Percentiles rank a stretch among this genome's conserved stretches.
Evolutionary conservation across 2,329 filamentous ascomycete genomes (phyloP).

Genomic region (Paraconiothyrium sp.): DNA sequence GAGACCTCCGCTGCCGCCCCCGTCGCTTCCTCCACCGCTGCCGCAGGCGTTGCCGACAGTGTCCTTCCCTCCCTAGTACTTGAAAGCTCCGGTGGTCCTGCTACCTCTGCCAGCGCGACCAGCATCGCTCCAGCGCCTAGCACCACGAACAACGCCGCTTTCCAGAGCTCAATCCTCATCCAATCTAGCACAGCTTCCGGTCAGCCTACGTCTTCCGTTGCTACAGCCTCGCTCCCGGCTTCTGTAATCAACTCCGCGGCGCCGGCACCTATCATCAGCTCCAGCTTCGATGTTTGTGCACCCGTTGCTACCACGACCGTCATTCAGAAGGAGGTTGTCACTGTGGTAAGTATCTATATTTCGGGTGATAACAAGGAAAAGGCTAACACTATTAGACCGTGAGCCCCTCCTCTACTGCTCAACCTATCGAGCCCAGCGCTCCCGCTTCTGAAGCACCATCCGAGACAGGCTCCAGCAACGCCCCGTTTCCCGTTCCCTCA

Average conservation of each 20-base stretch:
- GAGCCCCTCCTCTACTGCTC: neutral
- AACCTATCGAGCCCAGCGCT: slow-evolving; percentile 2
- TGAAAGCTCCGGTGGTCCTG: slow-evolving; percentile 30
- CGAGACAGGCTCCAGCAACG: neutral
- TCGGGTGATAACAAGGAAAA: neutral
- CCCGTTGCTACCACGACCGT: slow-evolving; percentile 1
- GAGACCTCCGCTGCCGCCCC: slow-evolving; percentile 18
- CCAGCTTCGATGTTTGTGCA: slow-evolving; percentile 7
- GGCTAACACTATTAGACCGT: slow-evolving; percentile 1
- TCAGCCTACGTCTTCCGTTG: slow-evolving; percentile 6
- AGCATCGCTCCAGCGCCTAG: neutral
- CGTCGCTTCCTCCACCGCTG: slow-evolving; percentile 14
- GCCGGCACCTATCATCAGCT: slow-evolving; percentile 8
- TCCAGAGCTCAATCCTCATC: slow-evolving; percentile 12
- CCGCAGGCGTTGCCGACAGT: slow-evolving; percentile 4
- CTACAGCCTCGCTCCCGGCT: slow-evolving; percentile 2
- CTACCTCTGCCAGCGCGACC: slow-evolving; percentile 20
- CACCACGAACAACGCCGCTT: neutral
- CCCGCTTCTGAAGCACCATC: neutral
- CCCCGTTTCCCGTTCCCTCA: slow-evolving; percentile 1
- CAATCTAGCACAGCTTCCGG: slow-evolving; percentile 14
- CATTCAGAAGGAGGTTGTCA: slow-evolving; percentile 7
- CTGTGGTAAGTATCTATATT: neutral
- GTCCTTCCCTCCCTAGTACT: slow-evolving; percentile 30
- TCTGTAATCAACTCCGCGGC: slow-evolving; percentile 1